Evolutionary conservation across 495 filamentous ascomycete species (phyloP), one percentile per base, ranked within the genome.

Genomic region (Haplographium delicatum): DNA sequence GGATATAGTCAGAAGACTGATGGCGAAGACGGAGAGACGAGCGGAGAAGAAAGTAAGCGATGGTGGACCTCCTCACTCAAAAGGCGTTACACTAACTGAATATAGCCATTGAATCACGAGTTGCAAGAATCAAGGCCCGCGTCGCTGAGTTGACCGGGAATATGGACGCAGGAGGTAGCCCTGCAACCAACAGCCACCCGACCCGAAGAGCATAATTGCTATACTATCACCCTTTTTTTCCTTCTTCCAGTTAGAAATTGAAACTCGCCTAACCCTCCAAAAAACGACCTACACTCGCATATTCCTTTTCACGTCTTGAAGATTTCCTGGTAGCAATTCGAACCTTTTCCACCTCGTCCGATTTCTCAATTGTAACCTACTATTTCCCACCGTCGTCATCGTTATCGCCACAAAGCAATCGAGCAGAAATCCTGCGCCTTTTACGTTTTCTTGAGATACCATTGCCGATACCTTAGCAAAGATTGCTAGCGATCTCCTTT

Each of bases 91-190:
- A 50, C 65, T 74, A 60, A 74, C 58, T 30, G n/a, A 39, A 20
- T 58, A 8, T 51, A 94, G 88, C 89, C 23, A 96, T 98, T 57
- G 93, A 98, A 66, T 88, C 89, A 31, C 86, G 93, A 47, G 93
- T 96, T 51, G 93, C 93, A 28, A 86, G 94, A 47, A 98, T 98
- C 78, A 96, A 96, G 70, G 94, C 94, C 47, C 80, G 93, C 28
- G 94, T 98, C 39, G 93, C 93, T 38, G 88, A 95, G 68, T 67
- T 98, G 60, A 98, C 94, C 10, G 86, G 86, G 51, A 86, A 84
- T 67, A 83, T 87, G 76, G 85, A 93, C 39, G 57, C 53, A 1
- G 40, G 42, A 19, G 49, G 39, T 4, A 52, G 35, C 31, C 54
- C 54, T n/a, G 44, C 54, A 30, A 16, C 23, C 15, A 24, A 24